phyloP scores from a whole-genome alignment of 192 early-diverging fungal species.

The Coemansia sp. region DNA sequence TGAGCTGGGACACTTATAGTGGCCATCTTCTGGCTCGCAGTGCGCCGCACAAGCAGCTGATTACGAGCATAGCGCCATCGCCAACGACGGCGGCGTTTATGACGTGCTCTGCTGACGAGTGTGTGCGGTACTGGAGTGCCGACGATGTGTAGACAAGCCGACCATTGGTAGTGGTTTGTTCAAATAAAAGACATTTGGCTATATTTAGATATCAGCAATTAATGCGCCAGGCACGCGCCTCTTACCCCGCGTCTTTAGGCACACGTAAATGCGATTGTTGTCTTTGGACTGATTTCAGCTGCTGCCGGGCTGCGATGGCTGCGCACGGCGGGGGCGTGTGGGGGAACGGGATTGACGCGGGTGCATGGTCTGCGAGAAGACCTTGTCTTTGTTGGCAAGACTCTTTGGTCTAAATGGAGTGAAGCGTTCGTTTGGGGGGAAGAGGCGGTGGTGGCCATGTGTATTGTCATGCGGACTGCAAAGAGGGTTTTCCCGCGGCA shows the following conservation, averaged over 20 bases:
- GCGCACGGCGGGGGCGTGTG: background rate
- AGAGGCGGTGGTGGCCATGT: background rate
- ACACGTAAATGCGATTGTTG: background rate
- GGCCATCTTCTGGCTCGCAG: slow-evolving; percentile 55
- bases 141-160: background rate
- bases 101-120: slow-evolving; percentile 46
- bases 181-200: background rate
- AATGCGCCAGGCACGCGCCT: background rate
- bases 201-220: background rate
- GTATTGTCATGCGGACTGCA: slow-evolving; percentile 8
- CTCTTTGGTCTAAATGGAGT: background rate
- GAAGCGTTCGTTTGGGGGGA: background rate
- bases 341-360: background rate
- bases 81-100: slow-evolving; percentile 37
- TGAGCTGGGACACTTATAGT: slow-evolving; percentile 72
- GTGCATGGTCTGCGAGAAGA: background rate
- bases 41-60: slow-evolving; percentile 29
- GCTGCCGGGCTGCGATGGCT: background rate
- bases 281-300: background rate
- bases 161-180: background rate
- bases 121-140: slow-evolving; percentile 43
- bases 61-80: slow-evolving; percentile 40
- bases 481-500: slow-evolving; percentile 4
- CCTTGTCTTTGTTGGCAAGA: background rate
- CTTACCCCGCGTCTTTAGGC: slow-evolving; percentile 3